Base-by-base conservation (phyloP, 129 eudicot genomes). In the Flaveria bidentis region DNA sequence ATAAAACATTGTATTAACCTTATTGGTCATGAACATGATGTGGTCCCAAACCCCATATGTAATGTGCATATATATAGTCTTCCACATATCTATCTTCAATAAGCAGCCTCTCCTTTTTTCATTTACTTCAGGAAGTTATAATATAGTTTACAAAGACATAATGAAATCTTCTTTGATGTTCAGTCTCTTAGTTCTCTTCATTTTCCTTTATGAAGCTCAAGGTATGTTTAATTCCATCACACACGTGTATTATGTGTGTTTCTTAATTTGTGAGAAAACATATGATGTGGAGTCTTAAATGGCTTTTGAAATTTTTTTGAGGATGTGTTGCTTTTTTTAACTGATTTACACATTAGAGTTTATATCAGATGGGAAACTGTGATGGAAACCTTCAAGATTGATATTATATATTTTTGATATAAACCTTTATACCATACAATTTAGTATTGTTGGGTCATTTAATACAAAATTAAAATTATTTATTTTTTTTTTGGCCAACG, bases 131-230 rank as follows among this genome's bases (percentile, higher is more conserved):
- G 1, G 46, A 18, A 47, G 63, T 69, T 17, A 41, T 36, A 42
- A 69, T 36, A 71, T 30, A 16, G 18, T 67, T 41, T 26, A 20
- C 33, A 22, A 73, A 73, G 61, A 52, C 69, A 67, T 73, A 64
- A 88, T 84, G 93, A 88, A 49, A 88, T 53, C 61, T 55, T 76
- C 76, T 58, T 42, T 77, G 41, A 23, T 86, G 20, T 39, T 78
- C 60, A 69, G 42, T 62, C 67, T 84, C 67, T 76, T 86, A 2
- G 68, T 82, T 76, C 50, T 90, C 76, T 84, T 84, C 50, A 33
- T 71, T 70, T 60, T 85, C 58, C 53, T 84, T 42, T 81, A 68
- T 86, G 84, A 84, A 73, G 87, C 83, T 84, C 88, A 85, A 71
- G 96, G 96, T 87, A 87, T 74, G 74, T 52, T 76, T 33, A 36